Evolutionary conservation across 768 basidiomycete genomes (phyloP).

Genomic region (Boletellus emodensis): DNA sequence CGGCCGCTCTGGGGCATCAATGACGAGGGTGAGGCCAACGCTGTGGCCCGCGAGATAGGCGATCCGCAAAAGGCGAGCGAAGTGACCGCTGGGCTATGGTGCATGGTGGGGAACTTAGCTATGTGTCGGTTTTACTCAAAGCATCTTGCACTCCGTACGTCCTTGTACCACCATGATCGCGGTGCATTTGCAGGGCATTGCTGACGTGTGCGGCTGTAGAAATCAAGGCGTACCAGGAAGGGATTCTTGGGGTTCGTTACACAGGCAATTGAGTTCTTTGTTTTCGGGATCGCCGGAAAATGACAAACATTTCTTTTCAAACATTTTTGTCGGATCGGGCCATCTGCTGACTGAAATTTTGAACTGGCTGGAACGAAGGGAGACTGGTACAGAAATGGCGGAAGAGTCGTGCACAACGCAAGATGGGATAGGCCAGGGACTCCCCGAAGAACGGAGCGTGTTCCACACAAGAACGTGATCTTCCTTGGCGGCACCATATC

Average conservation of each 20-base stretch:
- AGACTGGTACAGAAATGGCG: not conserved
- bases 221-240: constrained; percentile 65
- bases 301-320: not conserved
- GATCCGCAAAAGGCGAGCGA: constrained; percentile 22
- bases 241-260: constrained; percentile 32
- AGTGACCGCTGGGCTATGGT: constrained; percentile 41
- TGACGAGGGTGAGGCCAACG: constrained; percentile 29
- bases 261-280: not conserved
- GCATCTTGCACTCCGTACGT: constrained; percentile 61
- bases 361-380: not conserved
- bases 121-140: constrained; percentile 65
- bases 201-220: constrained; percentile 36
- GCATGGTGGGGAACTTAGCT: constrained; percentile 60
- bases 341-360: not conserved
- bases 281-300: not conserved
- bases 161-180: not conserved
- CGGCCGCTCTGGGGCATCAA: constrained; percentile 29
- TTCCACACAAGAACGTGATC: too few relatives aligned
- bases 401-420: too few relatives aligned
- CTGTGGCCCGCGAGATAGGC: constrained; percentile 45
- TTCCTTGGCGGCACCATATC: too few relatives aligned
- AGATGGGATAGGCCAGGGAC: too few relatives aligned
- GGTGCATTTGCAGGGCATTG: not conserved
- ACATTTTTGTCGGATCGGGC: not conserved
- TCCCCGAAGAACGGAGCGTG: too few relatives aligned